These are phyloP conservation scores for Blastobotrys indianensis DNA, from an alignment of 1,139 yeast genomes.

Conservation along the genomic window DNA sequence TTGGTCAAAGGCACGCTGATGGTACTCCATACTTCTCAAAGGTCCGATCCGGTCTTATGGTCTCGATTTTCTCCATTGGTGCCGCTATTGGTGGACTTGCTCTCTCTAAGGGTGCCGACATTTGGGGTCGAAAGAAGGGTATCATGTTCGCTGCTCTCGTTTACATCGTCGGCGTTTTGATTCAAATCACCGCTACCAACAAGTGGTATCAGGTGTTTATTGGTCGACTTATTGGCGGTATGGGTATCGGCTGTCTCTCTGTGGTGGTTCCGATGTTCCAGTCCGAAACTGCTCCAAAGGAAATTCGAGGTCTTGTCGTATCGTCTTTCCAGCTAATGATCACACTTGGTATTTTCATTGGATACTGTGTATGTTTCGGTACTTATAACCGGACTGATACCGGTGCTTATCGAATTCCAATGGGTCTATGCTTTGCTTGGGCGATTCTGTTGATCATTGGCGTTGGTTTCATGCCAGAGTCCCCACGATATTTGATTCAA, in stretches of 20 bases:
- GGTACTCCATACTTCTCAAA: constrained; percentile 34
- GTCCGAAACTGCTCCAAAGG: constrained; percentile 65
- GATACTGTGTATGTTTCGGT: constrained; percentile 62
- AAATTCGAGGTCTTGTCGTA: constrained; percentile 62
- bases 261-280: constrained; percentile 64
- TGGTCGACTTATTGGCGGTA: constrained; percentile 48
- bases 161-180: constrained; percentile 46
- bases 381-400: constrained; percentile 47
- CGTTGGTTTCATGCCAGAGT: constrained; percentile 67
- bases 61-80: constrained; percentile 50
- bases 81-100: constrained; percentile 46
- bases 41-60: constrained; percentile 45
- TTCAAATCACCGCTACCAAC: constrained; percentile 45
- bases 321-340: constrained; percentile 64
- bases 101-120: constrained; percentile 46
- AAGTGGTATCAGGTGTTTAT: constrained; percentile 39
- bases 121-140: constrained; percentile 48
- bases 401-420: constrained; percentile 61
- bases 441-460: constrained; percentile 43
- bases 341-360: constrained; percentile 63
- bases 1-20: constrained; percentile 34
- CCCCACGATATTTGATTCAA: constrained; percentile 66
- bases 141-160: constrained; percentile 42
- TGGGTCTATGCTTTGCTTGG: constrained; percentile 44
- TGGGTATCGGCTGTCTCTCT: constrained; percentile 65